Evolutionary conservation across 1,139 yeast genomes (phyloP).

Genomic region (Debaryomyces singareniensis): DNA sequence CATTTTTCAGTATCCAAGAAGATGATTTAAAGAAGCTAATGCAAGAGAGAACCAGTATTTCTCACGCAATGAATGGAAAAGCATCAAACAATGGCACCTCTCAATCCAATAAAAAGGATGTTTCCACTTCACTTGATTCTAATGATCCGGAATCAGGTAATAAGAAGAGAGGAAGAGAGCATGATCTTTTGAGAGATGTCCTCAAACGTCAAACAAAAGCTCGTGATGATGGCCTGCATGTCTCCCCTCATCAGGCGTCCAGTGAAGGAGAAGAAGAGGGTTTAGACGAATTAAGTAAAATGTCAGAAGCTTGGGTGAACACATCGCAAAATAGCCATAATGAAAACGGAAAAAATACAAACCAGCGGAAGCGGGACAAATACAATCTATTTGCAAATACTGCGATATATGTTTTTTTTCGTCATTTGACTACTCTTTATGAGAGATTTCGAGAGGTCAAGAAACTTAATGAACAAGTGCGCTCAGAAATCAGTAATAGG

Average conservation of each 20-base stretch:
- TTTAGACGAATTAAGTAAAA: constrained; percentile 46
- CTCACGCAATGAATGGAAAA: constrained; percentile 9
- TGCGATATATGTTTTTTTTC: constrained; percentile 84
- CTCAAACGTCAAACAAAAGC: constrained; percentile 59
- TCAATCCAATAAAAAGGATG: neutral
- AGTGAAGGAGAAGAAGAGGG: constrained; percentile 31
- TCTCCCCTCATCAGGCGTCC: constrained; percentile 22
- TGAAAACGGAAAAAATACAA: constrained; percentile 9
- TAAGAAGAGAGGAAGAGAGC: constrained; percentile 55
- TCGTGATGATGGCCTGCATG: constrained; percentile 31
- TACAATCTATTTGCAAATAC: constrained; percentile 87
- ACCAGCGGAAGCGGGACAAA: constrained; percentile 31
- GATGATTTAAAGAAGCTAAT: constrained; percentile 25
- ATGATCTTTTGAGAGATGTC: constrained; percentile 68
- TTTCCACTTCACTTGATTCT: constrained; percentile 2
- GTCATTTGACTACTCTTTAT: constrained; percentile 77
- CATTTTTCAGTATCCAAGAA: constrained; percentile 56
- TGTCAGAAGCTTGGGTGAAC: constrained; percentile 64
- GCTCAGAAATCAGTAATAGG: constrained; percentile 63
- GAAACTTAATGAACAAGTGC: constrained; percentile 55
- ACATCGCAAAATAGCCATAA: constrained; percentile 21
- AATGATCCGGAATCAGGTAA: constrained; percentile 5
- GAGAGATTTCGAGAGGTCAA: constrained; percentile 77
- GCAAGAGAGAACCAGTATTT: constrained; percentile 14
- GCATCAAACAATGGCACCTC: constrained; percentile 6